Base-by-base conservation (phyloP, 1,139 yeast genomes). In the Candida smagusa region DNA sequence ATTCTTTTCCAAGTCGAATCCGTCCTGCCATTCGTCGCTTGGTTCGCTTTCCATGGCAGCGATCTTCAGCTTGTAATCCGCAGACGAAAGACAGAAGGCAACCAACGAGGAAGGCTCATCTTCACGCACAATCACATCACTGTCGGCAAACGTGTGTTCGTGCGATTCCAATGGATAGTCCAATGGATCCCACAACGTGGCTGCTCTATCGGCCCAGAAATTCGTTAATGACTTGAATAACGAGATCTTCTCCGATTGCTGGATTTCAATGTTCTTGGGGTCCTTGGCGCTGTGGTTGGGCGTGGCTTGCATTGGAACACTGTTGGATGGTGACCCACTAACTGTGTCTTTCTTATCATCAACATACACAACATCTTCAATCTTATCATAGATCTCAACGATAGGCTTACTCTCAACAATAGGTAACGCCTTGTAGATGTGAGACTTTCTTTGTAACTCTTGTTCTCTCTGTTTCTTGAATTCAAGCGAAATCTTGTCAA, bases 131-230 rank as follows among this genome's bases (percentile, higher is more conserved):
- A 94, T 84, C 12, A 94, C 95, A 58, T 88, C 90, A 6, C 95
- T 86, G 55, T 94, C 97, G 7, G 89, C 89, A 67, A 92, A 92
- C 5, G 94, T 79, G 58, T 94, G 98, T 53, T 94, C 97, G 1
- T 84, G 77, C 0, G 86, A 71, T 16, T 75, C 74, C 29, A 90
- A 68, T 0, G 97, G 97, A 58, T 89, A 90, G 13, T 79, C 84
- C 29, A 94, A 65, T 0, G 97, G 95, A 47, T 86, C 89, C 98
- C 98, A 94, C 16, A 94, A 74, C 2, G 96, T 85, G 0, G 97
- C 92, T 1, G 97, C 86, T 50, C 98, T 66, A 61, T 94, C 98
- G 1, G 97, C 97, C 98, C 98, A 92, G 61, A 92, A 90, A 52
- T 83, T 88, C 0, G 96, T 79, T 41, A 94, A 66, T 0, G 96